phyloP scores from a whole-genome alignment of 2,329 filamentous ascomycete genomes.

The Aspergillus floridensis region DNA sequence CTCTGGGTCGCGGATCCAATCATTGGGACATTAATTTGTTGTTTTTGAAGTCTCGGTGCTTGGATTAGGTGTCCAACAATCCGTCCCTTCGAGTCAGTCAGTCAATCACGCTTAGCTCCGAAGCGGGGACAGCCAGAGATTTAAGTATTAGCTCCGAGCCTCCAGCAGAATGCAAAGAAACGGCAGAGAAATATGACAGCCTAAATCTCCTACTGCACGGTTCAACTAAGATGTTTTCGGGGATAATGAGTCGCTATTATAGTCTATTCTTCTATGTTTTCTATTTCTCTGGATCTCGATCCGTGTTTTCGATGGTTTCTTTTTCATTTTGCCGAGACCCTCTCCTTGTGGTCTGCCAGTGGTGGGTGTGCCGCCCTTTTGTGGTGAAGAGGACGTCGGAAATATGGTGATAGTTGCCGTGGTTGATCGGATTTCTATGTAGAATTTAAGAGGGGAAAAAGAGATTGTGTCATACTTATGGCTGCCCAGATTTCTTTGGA shows the following conservation, averaged over 20 bases:
- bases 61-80: not conserved
- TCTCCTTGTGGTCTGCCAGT: not conserved
- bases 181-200: not conserved
- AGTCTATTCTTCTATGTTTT: not conserved
- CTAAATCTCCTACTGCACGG: not conserved
- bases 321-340: not conserved
- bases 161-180: not conserved
- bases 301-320: no score
- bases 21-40: not conserved
- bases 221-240: not conserved
- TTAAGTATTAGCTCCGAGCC: not conserved
- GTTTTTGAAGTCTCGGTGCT: not conserved
- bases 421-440: not conserved
- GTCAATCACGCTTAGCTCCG: not conserved
- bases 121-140: not conserved
- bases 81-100: no score
- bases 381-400: no score
- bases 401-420: not conserved
- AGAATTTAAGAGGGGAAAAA: no score
- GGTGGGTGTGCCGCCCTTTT: no score
- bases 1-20: not conserved
- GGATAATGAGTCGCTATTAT: not conserved
- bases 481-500: no score
- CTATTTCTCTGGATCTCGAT: not conserved
- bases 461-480: no score